Conservation (phyloP, 1,139 yeast genomes). For the Pichia sp. region DNA sequence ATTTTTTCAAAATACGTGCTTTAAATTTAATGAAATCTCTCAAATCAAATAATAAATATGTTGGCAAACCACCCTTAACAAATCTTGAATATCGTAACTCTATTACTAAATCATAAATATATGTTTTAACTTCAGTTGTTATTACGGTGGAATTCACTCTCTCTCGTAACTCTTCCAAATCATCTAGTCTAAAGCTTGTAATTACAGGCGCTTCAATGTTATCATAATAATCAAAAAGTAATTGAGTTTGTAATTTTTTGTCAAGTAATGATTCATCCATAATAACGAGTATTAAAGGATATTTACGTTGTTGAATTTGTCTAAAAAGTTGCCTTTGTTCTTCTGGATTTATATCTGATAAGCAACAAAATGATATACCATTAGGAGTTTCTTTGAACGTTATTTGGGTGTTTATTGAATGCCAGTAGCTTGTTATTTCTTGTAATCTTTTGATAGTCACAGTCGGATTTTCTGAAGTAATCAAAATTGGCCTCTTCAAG, state of each 20-base stretch:
- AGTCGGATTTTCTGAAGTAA: conserved; percentile 3
- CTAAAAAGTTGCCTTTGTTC: conserved; percentile 2
- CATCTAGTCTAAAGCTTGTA: neutral
- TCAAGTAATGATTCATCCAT: conserved; percentile 2
- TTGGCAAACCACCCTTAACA: conserved; percentile 44
- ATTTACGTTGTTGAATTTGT: conserved; percentile 3
- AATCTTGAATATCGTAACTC: conserved; percentile 46
- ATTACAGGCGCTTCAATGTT: neutral
- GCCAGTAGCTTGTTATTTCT: neutral
- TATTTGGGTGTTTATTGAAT: neutral
- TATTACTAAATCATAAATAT: conserved; percentile 47
- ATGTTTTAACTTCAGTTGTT: conserved; percentile 41
- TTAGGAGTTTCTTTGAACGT: neutral
- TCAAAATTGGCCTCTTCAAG: conserved; percentile 5
- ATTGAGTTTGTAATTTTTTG: conserved; percentile 4
- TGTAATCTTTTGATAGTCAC: conserved; percentile 5
- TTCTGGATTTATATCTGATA: conserved; percentile 2
- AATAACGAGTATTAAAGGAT: conserved; percentile 7
- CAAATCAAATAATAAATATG: conserved; percentile 38
- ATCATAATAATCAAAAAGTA: conserved; percentile 7
- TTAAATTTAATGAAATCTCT: conserved; percentile 35
- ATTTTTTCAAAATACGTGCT: conserved; percentile 35
- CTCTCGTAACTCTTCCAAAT: neutral
- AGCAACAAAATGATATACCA: conserved; percentile 4
- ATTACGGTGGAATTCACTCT: conserved; percentile 24